Base-by-base conservation (phyloP, 257 asterid genomes). In the Salvia miltiorrhiza region DNA sequence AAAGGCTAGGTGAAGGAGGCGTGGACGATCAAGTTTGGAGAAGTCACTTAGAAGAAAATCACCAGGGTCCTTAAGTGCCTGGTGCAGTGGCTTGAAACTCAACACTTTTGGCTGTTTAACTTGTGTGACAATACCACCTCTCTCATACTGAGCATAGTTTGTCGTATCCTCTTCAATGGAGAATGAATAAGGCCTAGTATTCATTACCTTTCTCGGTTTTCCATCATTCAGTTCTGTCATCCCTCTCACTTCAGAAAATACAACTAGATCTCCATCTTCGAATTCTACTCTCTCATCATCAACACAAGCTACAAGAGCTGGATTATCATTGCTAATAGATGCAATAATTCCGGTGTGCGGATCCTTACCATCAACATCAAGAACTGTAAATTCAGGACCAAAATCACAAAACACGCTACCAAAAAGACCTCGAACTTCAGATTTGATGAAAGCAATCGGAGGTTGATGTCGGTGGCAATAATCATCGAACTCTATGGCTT, bases 261-360 rank as follows among this genome's bases (percentile, higher is more conserved):
- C 87, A 37, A 92, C 96, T 37, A 87, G 82, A 72, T 92, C 96
- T 63, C 95, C 96, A 65, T 89, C 98, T 76, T 89, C 84, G 75
- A 92, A 92, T 81, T 92, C 98, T 11, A 92, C 86, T 82, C 98
- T 87, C 76, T 89, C 98, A 75, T 89, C 98, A 37, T 87, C 98
- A 73, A 89, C 95, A 68, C 95, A 92, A 2, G 89, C 77, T 75
- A 92, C 90, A 40, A 89, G 88, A 64, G 96, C 88, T 44, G 90
- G 87, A 60, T 86, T 92, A 43, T 84, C 95, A 54, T 87, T 92
- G 63, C 90, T 82, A 67, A 92, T 77, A 20, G 96, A 92, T 21
- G 95, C 96, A 64, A 92, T 92, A 37, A 89, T 89, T 39, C 96
- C 98, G 0, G 96, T 80, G 58, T 87, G 98, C 57, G 98, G 96